These are phyloP conservation scores for Cercospora berteroae DNA, from an alignment of 2,329 filamentous ascomycete genomes.

Conservation along the genomic window DNA sequence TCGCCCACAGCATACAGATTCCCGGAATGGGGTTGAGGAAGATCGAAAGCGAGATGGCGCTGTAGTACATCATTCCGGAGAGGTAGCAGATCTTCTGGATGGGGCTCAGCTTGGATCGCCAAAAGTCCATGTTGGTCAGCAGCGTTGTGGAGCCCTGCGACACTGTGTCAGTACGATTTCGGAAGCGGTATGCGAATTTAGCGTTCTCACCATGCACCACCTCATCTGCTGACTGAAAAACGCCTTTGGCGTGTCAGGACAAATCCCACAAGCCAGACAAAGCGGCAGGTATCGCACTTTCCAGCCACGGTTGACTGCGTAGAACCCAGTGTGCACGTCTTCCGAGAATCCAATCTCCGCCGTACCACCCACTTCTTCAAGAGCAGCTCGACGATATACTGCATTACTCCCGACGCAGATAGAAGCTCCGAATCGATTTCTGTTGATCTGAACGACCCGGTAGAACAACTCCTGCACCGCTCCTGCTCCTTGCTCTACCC, in stretches of 20 bases:
- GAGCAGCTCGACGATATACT: slow-evolving; percentile 42
- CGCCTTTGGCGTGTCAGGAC: slow-evolving; percentile 44
- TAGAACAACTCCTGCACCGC: slow-evolving; percentile 47
- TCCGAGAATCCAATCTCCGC: slow-evolving; percentile 47
- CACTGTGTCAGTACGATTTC: background rate
- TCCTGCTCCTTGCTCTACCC: slow-evolving; percentile 47
- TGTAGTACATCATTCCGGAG: slow-evolving; percentile 45
- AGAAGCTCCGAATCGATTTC: slow-evolving; percentile 44
- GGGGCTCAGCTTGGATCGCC: slow-evolving; percentile 40
- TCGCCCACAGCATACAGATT: slow-evolving; percentile 43
- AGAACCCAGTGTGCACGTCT: slow-evolving; percentile 48
- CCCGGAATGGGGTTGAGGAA: slow-evolving; percentile 45
- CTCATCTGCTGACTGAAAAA: slow-evolving; percentile 49
- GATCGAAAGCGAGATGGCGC: slow-evolving; percentile 42
- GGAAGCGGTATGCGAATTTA: background rate
- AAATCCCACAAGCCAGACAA: slow-evolving; percentile 46
- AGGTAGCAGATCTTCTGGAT: slow-evolving; percentile 47
- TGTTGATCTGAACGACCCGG: slow-evolving; percentile 45
- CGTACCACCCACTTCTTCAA: slow-evolving; percentile 45
- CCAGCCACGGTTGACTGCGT: slow-evolving; percentile 46
- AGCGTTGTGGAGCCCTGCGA: slow-evolving; percentile 41
- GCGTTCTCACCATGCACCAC: slow-evolving; percentile 38
- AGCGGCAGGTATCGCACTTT: slow-evolving; percentile 45
- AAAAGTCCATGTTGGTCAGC: slow-evolving; percentile 45
- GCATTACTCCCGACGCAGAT: slow-evolving; percentile 48